A percentile compares a stretch with the other conserved stretches of the same genome.
Conservation (phyloP, 2,329 filamentous ascomycete species). For the Lasiodiplodia gonubiensis region DNA sequence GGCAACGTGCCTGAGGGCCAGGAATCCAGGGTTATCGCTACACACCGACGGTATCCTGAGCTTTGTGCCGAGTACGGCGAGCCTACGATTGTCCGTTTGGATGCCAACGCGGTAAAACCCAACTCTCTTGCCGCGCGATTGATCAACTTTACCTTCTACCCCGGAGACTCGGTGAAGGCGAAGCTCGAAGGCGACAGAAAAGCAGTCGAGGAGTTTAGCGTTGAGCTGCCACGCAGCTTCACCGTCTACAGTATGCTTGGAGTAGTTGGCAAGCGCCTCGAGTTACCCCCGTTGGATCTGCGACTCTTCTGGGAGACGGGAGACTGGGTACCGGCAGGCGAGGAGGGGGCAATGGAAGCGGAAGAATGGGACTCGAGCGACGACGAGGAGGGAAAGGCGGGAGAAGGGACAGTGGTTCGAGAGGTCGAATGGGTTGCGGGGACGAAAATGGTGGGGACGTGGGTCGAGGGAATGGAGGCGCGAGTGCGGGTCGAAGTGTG, state of each 20-base stretch:
- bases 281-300: conserved; percentile 66
- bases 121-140: conserved; percentile 83
- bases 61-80: conserved; percentile 79
- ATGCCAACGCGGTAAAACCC: conserved; percentile 62
- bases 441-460: conserved; percentile 81
- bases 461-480: conserved; percentile 75
- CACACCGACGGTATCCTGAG: conserved; percentile 74
- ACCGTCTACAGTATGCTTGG: conserved; percentile 84
- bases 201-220: conserved; percentile 36
- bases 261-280: conserved; percentile 74
- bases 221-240: conserved; percentile 73
- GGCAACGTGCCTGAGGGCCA: conserved; percentile 63
- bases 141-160: conserved; percentile 66
- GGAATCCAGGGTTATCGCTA: conserved; percentile 59
- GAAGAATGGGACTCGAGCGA: conserved; percentile 53
- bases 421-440: conserved; percentile 82
- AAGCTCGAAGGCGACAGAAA: conserved; percentile 29
- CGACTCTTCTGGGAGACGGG: conserved; percentile 85
- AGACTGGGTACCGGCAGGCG: conserved; percentile 81
- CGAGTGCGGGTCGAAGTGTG: conserved; percentile 70
- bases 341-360: conserved; percentile 64
- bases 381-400: conserved; percentile 46
- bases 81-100: conserved; percentile 63
- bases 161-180: conserved; percentile 42
- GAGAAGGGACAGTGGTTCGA: conserved; percentile 62